Conservation (phyloP, 139 green algal species). For the Asterochloris sp. region DNA sequence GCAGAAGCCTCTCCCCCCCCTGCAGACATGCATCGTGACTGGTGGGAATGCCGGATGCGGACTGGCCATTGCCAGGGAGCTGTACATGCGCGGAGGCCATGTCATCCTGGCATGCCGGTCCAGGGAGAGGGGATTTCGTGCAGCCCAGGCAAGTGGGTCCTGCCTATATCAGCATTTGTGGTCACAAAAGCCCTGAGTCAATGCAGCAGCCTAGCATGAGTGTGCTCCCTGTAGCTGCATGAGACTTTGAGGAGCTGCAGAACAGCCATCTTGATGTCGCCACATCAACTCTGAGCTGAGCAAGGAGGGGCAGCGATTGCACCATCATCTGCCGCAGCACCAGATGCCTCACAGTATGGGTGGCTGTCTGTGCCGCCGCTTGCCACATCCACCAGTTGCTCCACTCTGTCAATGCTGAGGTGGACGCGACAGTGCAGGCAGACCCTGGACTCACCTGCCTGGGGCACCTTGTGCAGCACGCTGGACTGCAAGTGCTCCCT, state of each 20-base stretch:
- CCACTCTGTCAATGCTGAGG: too few relatives aligned
- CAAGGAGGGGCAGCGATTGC: too few relatives aligned
- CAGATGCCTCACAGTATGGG: too few relatives aligned
- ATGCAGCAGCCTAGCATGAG: neutral
- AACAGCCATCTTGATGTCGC: too few relatives aligned
- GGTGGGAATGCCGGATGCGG: slow-evolving; percentile 41
- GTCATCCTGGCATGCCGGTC: slow-evolving; percentile 38
- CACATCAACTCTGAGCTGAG: too few relatives aligned
- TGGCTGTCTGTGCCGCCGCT: too few relatives aligned
- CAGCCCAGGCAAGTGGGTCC: neutral
- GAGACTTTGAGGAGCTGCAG: neutral
- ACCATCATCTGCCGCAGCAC: too few relatives aligned
- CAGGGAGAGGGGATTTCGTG: neutral
- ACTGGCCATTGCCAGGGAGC: slow-evolving; percentile 17
- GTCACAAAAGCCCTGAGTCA: too few relatives aligned
- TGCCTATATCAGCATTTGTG: neutral
- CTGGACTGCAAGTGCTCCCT: neutral
- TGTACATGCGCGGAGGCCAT: slow-evolving; percentile 18
- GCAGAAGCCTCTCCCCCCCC: neutral
- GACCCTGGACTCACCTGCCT: too few relatives aligned
- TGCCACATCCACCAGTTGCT: too few relatives aligned
- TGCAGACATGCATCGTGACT: slow-evolving; percentile 34
- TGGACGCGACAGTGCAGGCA: too few relatives aligned
- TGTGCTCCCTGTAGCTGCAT: neutral
- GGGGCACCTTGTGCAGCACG: neutral